Evolutionary conservation across 352 stramenopile genomes (phyloP).

Genomic region (Globisporangium recalcitrans): DNA sequence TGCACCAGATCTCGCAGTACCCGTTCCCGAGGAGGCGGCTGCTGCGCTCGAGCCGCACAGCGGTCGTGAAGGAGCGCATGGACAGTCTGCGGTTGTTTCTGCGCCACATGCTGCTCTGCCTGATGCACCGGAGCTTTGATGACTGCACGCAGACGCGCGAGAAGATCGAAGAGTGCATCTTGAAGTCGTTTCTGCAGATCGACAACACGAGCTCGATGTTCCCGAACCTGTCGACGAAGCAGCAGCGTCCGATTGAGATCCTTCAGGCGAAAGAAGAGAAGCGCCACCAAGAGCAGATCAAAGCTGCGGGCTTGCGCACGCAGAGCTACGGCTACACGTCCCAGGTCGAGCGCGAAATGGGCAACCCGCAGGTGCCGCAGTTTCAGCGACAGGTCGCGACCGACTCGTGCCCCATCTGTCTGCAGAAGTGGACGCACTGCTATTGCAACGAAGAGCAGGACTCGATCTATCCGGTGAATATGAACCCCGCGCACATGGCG

Average conservation of each 20-base stretch:
- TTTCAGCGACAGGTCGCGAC: conserved; percentile 46
- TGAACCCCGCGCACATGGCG: conserved; percentile 16
- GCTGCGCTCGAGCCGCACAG: conserved; percentile 59
- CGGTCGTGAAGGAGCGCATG: conserved; percentile 82
- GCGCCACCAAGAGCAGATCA: conserved; percentile 60
- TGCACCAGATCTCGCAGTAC: conserved; percentile 67
- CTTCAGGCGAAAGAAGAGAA: conserved; percentile 68
- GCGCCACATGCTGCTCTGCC: conserved; percentile 65
- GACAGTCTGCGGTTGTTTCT: conserved; percentile 77
- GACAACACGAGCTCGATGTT: conserved; percentile 51
- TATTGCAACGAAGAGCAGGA: conserved; percentile 85
- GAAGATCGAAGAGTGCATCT: conserved; percentile 67
- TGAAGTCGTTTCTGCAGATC: conserved; percentile 76
- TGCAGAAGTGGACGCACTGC: conserved; percentile 86
- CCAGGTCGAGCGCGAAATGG: conserved; percentile 30
- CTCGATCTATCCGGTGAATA: conserved; percentile 43
- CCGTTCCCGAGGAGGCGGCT: conserved; percentile 72
- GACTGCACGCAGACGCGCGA: conserved; percentile 55
- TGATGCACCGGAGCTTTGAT: conserved; percentile 66
- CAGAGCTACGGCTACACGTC: conserved; percentile 40
- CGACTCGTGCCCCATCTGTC: conserved; percentile 69
- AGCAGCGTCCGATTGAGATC: conserved; percentile 48
- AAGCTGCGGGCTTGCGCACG: conserved; percentile 50
- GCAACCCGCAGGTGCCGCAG: conserved; percentile 25
- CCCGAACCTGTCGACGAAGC: conserved; percentile 43